A percentile compares a stretch with the other conserved stretches of the same genome.
phyloP scores from a whole-genome alignment of 106 monocot genomes.

The Acorus calamus region DNA sequence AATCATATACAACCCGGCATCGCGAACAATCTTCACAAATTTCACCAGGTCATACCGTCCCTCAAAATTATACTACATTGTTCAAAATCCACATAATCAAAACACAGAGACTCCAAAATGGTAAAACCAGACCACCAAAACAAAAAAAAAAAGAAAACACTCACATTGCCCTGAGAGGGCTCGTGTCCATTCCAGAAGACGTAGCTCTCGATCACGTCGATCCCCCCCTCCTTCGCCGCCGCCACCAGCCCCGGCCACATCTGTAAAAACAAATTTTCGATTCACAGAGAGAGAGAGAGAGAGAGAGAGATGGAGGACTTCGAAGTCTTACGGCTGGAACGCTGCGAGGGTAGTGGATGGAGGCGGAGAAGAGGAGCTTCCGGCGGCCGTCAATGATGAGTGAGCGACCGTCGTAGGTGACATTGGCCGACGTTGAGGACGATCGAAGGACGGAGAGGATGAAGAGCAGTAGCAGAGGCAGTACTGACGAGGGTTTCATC shows the following conservation, averaged over 20 bases:
- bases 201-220: constrained; percentile 72
- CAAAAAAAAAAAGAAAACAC: background rate
- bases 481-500: too few species aligned
- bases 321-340: constrained; percentile 62
- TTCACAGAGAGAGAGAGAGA: too few species aligned
- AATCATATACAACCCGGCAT: constrained; percentile 78
- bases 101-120: background rate
- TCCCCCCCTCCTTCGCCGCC: constrained; percentile 73
- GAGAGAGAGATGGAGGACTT: background rate
- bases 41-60: constrained; percentile 78
- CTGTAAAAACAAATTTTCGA: too few species aligned
- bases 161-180: constrained; percentile 65
- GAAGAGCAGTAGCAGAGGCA: too few species aligned
- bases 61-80: constrained; percentile 73
- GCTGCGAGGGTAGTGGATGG: constrained; percentile 99
- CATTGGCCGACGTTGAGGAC: constrained; percentile 29
- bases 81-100: background rate
- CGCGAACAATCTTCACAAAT: constrained; percentile 61
- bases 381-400: constrained; percentile 83
- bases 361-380: constrained; percentile 76
- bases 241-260: constrained; percentile 93
- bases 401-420: constrained; percentile 84
- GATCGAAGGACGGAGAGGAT: background rate
- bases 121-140: background rate
- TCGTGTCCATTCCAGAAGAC: constrained; percentile 99